Evolutionary conservation across 257 asterid species (phyloP).

Genomic region (Jacaranda mimosifolia): DNA sequence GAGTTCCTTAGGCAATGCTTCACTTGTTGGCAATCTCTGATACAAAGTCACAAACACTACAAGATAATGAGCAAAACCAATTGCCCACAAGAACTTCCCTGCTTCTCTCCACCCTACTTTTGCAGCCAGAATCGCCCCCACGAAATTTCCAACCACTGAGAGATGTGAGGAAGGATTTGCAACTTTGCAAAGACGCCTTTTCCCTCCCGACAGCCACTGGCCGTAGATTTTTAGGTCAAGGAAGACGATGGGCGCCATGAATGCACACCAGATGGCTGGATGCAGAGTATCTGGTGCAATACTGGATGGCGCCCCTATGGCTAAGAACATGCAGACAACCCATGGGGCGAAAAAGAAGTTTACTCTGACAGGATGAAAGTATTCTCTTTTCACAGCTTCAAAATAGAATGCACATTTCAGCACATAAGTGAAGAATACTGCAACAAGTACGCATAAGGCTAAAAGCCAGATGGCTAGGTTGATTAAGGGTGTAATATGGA

Average conservation of each 20-base stretch:
- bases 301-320: conserved; percentile 71
- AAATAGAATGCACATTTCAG: conserved; percentile 75
- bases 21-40: conserved; percentile 89
- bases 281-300: conserved; percentile 52
- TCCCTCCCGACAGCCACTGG: conserved; percentile 96
- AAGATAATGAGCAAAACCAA: conserved; percentile 90
- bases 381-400: conserved; percentile 92
- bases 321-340: conserved; percentile 89
- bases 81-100: conserved; percentile 87
- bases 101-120: conserved; percentile 85
- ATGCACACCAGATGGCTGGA: conserved; percentile 74
- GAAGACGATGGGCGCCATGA: conserved; percentile 67
- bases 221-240: conserved; percentile 94
- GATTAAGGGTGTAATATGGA: conserved; percentile 68
- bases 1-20: conserved; percentile 86
- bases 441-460: conserved; percentile 61
- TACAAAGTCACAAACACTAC: conserved; percentile 93
- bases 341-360: conserved; percentile 98
- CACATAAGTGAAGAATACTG: conserved; percentile 63
- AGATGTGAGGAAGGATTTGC: conserved; percentile 93
- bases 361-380: conserved; percentile 85
- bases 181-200: conserved; percentile 73
- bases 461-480: conserved; percentile 80
- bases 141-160: conserved; percentile 90
- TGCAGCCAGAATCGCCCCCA: conserved; percentile 90